A percentile compares a stretch with the other conserved stretches of the same genome.
These are phyloP conservation scores for Plasmodium gonderi DNA, from an alignment of 169 alveolate genomes.

Conservation along the genomic window DNA sequence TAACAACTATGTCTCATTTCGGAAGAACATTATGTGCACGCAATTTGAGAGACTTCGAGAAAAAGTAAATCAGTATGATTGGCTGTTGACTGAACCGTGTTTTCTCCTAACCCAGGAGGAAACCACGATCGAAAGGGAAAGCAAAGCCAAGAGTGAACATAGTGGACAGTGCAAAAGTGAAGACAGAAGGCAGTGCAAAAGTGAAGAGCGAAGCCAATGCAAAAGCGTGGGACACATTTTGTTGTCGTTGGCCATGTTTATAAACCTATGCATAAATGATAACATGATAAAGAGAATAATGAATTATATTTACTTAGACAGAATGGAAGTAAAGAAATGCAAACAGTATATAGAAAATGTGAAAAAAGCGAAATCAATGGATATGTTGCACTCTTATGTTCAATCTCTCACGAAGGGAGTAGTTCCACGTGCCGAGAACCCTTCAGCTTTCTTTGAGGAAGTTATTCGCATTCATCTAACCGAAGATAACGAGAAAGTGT, in stretches of 20 bases:
- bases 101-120: too few species aligned
- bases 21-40: background rate
- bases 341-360: constrained; percentile 27
- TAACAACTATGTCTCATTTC: background rate
- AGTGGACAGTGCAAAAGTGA: background rate
- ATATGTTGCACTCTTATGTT: background rate
- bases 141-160: too few species aligned
- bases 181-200: background rate
- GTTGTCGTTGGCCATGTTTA: constrained; percentile 25
- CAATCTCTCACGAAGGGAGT: background rate
- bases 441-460: background rate
- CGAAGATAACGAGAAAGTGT: constrained; percentile 4
- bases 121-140: too few species aligned
- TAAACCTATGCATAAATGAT: constrained; percentile 53
- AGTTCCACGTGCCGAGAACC: background rate
- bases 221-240: constrained; percentile 12
- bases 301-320: constrained; percentile 58
- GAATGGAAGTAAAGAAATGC: constrained; percentile 41
- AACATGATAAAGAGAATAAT: constrained; percentile 60
- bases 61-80: background rate
- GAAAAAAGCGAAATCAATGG: background rate
- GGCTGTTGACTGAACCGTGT: background rate
- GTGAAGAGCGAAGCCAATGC: background rate
- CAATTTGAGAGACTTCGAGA: background rate
- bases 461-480: constrained; percentile 12